These are phyloP conservation scores for Moelleriella libera DNA, from an alignment of 2,329 filamentous ascomycete genomes.

Conservation along the genomic window DNA sequence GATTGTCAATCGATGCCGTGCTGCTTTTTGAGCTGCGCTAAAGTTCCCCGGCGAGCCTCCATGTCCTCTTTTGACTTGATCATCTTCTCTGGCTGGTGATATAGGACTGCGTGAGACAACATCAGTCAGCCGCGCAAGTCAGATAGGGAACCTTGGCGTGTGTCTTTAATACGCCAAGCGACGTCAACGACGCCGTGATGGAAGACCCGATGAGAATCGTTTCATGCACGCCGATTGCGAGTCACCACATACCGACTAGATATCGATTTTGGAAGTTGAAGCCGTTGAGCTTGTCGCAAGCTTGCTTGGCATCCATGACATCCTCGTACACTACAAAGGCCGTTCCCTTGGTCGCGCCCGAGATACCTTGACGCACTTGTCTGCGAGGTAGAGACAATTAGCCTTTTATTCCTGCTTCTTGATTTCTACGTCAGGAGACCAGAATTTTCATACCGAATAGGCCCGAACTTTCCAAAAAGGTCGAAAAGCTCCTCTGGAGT, in stretches of 20 bases:
- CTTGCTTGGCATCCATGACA: conserved; percentile 96
- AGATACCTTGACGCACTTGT: conserved; percentile 97
- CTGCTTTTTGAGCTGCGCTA: conserved; percentile 96
- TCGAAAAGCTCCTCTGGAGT: conserved; percentile 96
- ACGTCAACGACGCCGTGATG: neutral
- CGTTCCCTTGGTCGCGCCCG: conserved; percentile 93
- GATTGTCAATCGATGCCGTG: conserved; percentile 96
- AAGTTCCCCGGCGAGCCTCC: conserved; percentile 83
- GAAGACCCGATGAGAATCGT: neutral
- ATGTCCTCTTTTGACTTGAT: conserved; percentile 83
- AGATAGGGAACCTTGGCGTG: neutral
- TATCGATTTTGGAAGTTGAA: conserved; percentile 99
- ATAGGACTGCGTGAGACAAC: conserved; percentile 31
- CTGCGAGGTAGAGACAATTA: conserved; percentile 28
- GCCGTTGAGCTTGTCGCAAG: conserved; percentile 98
- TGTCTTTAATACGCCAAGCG: neutral
- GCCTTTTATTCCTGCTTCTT: no score
- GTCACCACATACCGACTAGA: conserved; percentile 63
- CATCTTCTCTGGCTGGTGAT: conserved; percentile 54
- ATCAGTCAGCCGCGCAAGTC: neutral
- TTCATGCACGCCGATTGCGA: conserved; percentile 3
- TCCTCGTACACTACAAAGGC: conserved; percentile 99
- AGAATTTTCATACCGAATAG: conserved; percentile 58
- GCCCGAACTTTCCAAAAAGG: conserved; percentile 94
- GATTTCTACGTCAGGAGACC: no score